Base-by-base conservation (phyloP, 768 basidiomycete genomes). In the Trametes gibbosa region DNA sequence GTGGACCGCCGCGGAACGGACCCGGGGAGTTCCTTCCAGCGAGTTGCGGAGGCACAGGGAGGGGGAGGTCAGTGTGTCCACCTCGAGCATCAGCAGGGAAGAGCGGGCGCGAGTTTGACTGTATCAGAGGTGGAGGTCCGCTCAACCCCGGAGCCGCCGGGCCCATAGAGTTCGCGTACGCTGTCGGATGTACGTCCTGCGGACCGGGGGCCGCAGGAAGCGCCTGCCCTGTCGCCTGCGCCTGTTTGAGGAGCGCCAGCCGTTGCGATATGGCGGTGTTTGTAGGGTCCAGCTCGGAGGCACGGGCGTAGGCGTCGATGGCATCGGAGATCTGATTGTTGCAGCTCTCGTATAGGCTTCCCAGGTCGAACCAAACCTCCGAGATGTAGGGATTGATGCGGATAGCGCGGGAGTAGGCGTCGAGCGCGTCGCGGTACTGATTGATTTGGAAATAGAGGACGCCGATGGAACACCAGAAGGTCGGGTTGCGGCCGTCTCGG, bases 391-490 rank as follows among this genome's bases (percentile, higher is more conserved):
- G 97, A 71, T 98, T 98, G 76, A 99, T 95, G 62, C 96, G 89
- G 67, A 99, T 98, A 12, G 97, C 97, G 16, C 96, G 90, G 27
- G 97, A 98, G 74, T 99, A 99, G 10, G 97, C 97, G 69, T 99
- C 97, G 37, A 99, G 86, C 2, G 96, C 96, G 69, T 99, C 97
- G 52, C 95, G 93, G 78, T 92, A 99, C 71, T 99, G 97, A 75
- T 98, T 98, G 79, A 99, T 98, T 72, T 99, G 95, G 81, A 97
- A 99, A 73, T 99, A 99, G 1, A 99, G 83, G 0, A 99, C 97
- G 47, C 97, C 97, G 68, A 99, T 99, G 23, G 94, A 96, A 72
- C 96, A 98, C 97, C 97, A 98, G 75, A 98, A 99, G 0, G 97
- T 98, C 0, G 97, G 97, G 71, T 98, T 99, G 58, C 95, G 92